These are phyloP conservation scores for Termitomyces sp. DNA, from an alignment of 768 basidiomycete genomes.

Conservation along the genomic window DNA sequence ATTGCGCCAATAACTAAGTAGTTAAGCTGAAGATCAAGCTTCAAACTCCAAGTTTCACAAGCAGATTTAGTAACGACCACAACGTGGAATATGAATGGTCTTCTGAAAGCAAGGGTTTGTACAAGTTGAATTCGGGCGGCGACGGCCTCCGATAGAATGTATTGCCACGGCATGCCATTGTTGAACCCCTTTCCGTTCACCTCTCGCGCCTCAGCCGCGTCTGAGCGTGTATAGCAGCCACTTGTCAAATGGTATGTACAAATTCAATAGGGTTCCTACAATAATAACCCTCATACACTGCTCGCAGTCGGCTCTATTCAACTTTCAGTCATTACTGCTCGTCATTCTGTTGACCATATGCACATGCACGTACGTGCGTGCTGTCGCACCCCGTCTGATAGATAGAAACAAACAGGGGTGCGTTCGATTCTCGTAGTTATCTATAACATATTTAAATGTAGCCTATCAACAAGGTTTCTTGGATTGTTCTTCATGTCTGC, in stretches of 20 bases:
- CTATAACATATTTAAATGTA: neutral
- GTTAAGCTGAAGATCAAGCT: no score
- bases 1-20: neutral
- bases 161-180: neutral
- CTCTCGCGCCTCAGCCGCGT: neutral
- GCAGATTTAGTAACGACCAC: no score
- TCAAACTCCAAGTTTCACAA: neutral
- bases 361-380: conserved; percentile 94
- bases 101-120: neutral
- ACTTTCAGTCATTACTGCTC: conserved; percentile 92
- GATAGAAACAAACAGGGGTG: conserved; percentile 96
- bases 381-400: conserved; percentile 82
- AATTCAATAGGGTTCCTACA: no score
- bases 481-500: conserved; percentile 96
- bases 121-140: neutral
- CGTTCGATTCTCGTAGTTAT: conserved; percentile 14
- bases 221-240: neutral
- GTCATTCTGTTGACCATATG: conserved; percentile 93
- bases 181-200: neutral
- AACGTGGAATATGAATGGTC: no score
- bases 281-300: neutral
- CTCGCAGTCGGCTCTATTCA: conserved; percentile 83
- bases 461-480: conserved; percentile 54
- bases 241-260: conserved; percentile 8
- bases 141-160: neutral